These are phyloP conservation scores for Saturnispora halmiae DNA, from an alignment of 805 yeast species.

Conservation along the genomic window DNA sequence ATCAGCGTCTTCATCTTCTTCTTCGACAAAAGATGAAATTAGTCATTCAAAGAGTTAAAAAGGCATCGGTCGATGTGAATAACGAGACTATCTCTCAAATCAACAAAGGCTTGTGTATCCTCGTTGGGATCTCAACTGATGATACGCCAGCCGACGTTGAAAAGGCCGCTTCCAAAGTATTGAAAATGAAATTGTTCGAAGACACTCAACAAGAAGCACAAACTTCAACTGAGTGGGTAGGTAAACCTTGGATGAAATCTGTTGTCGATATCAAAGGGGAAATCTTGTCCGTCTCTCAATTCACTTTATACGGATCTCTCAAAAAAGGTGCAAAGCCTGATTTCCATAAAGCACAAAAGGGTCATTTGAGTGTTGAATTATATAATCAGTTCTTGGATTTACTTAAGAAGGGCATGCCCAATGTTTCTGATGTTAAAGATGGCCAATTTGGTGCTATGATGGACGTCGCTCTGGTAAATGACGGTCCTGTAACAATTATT, in stretches of 20 bases:
- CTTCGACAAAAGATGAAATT: constrained; percentile 78
- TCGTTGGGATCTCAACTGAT: constrained; percentile 75
- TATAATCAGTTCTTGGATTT: constrained; percentile 44
- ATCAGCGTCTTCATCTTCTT: neutral
- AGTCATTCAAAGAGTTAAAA: constrained; percentile 81
- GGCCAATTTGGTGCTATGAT: constrained; percentile 97
- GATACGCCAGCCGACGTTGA: constrained; percentile 71
- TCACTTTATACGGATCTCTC: constrained; percentile 77
- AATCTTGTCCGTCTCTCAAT: constrained; percentile 83
- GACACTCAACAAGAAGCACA: constrained; percentile 30
- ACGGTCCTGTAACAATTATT: constrained; percentile 87
- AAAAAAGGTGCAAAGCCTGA: constrained; percentile 94
- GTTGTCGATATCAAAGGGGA: constrained; percentile 59
- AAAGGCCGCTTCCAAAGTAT: constrained; percentile 57
- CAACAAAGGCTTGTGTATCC: constrained; percentile 61
- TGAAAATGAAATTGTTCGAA: constrained; percentile 65
- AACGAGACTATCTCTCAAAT: constrained; percentile 63
- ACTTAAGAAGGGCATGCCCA: constrained; percentile 44
- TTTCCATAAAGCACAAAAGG: constrained; percentile 86
- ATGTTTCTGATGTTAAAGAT: constrained; percentile 58
- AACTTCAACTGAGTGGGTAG: constrained; percentile 44
- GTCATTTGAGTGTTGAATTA: constrained; percentile 42
- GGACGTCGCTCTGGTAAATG: constrained; percentile 83
- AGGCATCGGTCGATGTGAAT: constrained; percentile 85
- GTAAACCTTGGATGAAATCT: constrained; percentile 69